These are phyloP conservation scores for Fonsecaea multimorphosa DNA, from an alignment of 2,329 filamentous ascomycete genomes.

Conservation along the genomic window DNA sequence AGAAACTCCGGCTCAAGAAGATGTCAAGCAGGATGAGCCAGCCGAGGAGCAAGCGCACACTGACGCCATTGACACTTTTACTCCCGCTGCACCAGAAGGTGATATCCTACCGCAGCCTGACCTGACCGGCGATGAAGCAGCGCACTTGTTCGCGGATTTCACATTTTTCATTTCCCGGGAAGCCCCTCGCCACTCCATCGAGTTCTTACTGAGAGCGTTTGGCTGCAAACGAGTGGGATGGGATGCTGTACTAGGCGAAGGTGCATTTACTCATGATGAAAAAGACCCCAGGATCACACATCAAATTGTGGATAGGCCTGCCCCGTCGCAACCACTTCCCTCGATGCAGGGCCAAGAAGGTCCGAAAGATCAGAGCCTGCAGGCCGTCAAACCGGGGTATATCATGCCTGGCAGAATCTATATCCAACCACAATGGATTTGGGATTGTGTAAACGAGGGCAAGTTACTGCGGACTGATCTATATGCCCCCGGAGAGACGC, in stretches of 20 bases:
- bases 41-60: constrained; percentile 49
- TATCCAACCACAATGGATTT: constrained; percentile 97
- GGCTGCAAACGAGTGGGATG: constrained; percentile 96
- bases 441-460: constrained; percentile 94
- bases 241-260: constrained; percentile 88
- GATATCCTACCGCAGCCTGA: constrained; percentile 84
- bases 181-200: constrained; percentile 84
- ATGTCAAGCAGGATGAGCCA: constrained; percentile 52
- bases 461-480: constrained; percentile 84
- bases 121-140: constrained; percentile 68
- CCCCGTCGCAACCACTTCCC: constrained; percentile 56
- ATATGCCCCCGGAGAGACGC: constrained; percentile 85
- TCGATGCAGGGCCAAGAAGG: constrained; percentile 31
- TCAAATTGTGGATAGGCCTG: constrained; percentile 90
- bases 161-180: constrained; percentile 94
- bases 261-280: constrained; percentile 90
- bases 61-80: constrained; percentile 83
- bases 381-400: constrained; percentile 61
- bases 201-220: constrained; percentile 91
- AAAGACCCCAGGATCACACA: constrained; percentile 89
- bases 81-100: constrained; percentile 80
- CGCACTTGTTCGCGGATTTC: constrained; percentile 82
- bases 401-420: constrained; percentile 92
- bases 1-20: constrained; percentile 48
- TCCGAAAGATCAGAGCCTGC: constrained; percentile 38